phyloP scores from a whole-genome alignment of 352 stramenopile species.

The Pythium coloratum region DNA sequence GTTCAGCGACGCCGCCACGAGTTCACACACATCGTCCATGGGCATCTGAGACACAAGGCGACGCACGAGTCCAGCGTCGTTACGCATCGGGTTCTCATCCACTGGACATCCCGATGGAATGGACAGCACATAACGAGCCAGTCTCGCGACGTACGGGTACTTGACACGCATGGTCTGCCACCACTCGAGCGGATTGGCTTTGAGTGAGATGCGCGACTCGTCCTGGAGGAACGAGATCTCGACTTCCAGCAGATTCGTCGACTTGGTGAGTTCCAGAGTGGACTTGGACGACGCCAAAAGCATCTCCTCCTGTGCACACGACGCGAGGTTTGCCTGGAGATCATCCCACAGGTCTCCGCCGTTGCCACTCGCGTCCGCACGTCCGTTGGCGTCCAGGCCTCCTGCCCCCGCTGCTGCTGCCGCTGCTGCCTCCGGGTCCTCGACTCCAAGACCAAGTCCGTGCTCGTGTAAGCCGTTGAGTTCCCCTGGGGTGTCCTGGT shows the following conservation, averaged over 20 bases:
- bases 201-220: conserved; percentile 54
- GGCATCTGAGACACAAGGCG: conserved; percentile 17
- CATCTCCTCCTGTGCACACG: conserved; percentile 74
- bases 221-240: conserved; percentile 82
- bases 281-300: conserved; percentile 67
- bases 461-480: conserved; percentile 40
- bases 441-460: conserved; percentile 36
- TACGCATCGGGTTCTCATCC: conserved; percentile 48
- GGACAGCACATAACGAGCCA: conserved; percentile 68
- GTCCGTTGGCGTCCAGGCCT: background rate
- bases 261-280: conserved; percentile 64
- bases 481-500: conserved; percentile 35
- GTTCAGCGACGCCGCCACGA: conserved; percentile 28
- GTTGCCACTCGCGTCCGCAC: conserved; percentile 13
- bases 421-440: conserved; percentile 21
- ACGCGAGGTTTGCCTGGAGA: conserved; percentile 68
- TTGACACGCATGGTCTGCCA: conserved; percentile 78
- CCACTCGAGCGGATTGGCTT: conserved; percentile 70
- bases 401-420: background rate
- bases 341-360: conserved; percentile 74
- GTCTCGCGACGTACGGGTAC: conserved; percentile 69
- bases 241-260: conserved; percentile 73
- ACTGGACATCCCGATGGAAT: conserved; percentile 54
- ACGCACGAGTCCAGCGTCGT: conserved; percentile 43
- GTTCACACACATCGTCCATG: conserved; percentile 13